A percentile compares a stretch with the other conserved stretches of the same genome.
Evolutionary conservation across 164 flowering plant species (phyloP).

Genomic region (Annona cherimola): DNA sequence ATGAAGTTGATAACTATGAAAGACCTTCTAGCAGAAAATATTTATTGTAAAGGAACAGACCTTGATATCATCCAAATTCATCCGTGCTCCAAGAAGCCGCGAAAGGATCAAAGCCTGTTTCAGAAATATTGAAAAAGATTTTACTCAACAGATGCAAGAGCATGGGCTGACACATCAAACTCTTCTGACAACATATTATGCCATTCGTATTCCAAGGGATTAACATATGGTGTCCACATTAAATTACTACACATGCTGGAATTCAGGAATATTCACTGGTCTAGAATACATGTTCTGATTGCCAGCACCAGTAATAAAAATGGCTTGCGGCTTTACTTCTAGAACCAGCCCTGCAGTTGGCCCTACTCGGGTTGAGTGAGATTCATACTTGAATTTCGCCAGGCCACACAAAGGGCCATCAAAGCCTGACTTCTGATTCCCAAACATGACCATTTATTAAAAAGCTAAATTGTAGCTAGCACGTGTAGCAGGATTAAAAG

Average conservation of each 20-base stretch:
- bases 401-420: background rate
- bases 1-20: background rate
- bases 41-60: constrained; percentile 19
- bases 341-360: background rate
- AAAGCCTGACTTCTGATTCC: background rate
- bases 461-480: background rate
- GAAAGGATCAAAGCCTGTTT: constrained; percentile 83
- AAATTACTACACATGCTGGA: too few species aligned
- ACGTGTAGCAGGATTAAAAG: background rate
- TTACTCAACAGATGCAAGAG: background rate
- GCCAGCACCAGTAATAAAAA: background rate
- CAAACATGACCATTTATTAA: background rate
- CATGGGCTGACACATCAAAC: background rate
- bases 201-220: background rate
- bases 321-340: background rate
- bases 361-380: background rate
- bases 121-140: background rate
- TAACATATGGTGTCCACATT: background rate
- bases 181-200: background rate
- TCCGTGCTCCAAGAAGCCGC: constrained; percentile 71
- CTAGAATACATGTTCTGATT: too few species aligned
- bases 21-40: background rate
- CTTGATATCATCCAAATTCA: constrained; percentile 55
- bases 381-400: background rate
- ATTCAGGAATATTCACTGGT: too few species aligned